Conservation (phyloP, 2,329 filamentous ascomycete species). For the Ceratocystis cubensis region DNA sequence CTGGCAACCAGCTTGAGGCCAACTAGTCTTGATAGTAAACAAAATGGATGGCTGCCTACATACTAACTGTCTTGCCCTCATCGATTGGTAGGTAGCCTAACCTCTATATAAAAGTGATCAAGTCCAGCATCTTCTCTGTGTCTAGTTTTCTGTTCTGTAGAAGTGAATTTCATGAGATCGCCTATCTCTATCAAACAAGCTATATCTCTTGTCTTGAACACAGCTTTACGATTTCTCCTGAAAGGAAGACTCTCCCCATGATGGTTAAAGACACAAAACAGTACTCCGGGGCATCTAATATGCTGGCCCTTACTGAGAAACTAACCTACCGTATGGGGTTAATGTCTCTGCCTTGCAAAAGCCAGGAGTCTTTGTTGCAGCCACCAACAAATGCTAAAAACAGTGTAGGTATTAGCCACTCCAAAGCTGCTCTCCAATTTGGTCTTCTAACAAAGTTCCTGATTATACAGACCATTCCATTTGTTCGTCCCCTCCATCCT, state of each 20-base stretch:
- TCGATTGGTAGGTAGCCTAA: background rate
- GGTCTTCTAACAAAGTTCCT: background rate
- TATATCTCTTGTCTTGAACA: too few relatives aligned
- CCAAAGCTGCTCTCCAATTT: background rate
- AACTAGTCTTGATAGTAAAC: background rate
- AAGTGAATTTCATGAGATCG: too few relatives aligned
- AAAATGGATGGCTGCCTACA: background rate
- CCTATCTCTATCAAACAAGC: too few relatives aligned
- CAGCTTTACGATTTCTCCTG: too few relatives aligned
- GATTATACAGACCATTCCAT: background rate
- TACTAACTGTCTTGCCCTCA: background rate
- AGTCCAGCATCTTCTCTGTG: background rate
- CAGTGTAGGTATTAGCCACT: too few relatives aligned
- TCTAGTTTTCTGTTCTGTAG: too few relatives aligned
- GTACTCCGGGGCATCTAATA: background rate
- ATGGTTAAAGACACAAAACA: background rate
- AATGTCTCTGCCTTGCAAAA: background rate
- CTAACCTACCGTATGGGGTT: background rate
- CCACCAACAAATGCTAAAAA: too few relatives aligned
- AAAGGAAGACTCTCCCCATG: too few relatives aligned
- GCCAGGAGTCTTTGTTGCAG: background rate
- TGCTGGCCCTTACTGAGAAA: background rate
- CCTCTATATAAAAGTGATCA: too few relatives aligned
- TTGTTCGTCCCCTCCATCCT: background rate
- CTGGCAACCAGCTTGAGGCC: too few relatives aligned